Percentiles rank a stretch among this genome's conserved stretches.
Evolutionary conservation across 2,329 filamentous ascomycete genomes (phyloP).

Genomic region (Aspergillus persii): DNA sequence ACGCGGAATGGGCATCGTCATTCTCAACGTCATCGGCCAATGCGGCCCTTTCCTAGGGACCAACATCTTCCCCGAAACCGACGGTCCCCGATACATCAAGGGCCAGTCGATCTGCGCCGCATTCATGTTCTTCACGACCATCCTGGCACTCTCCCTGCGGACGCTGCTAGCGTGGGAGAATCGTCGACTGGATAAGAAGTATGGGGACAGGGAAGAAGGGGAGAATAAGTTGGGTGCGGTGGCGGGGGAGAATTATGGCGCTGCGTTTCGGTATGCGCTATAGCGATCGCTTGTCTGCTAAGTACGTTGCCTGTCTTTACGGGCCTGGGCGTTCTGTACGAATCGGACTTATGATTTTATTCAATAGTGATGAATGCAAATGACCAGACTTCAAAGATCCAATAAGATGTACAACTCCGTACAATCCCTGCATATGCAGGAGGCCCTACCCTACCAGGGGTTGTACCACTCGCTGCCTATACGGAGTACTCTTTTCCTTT

Average conservation of each 20-base stretch:
- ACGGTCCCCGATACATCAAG: constrained; percentile 50
- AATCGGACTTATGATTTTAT: no score
- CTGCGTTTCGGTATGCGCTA: constrained; percentile 38
- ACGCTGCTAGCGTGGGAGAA: constrained; percentile 61
- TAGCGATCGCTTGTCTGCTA: constrained; percentile 10
- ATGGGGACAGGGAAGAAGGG: constrained; percentile 31
- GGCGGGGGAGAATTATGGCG: constrained; percentile 42
- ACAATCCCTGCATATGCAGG: no score
- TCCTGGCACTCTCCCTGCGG: constrained; percentile 54
- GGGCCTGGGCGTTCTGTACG: no score
- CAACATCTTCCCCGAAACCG: constrained; percentile 56
- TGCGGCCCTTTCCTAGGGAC: constrained; percentile 63
- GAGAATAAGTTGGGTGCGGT: constrained; percentile 14
- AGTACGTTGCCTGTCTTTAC: no score
- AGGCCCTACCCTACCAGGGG: no score
- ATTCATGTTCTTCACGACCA: constrained; percentile 60
- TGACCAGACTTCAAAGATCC: no score
- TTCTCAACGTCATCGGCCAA: constrained; percentile 68
- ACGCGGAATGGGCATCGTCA: constrained; percentile 63
- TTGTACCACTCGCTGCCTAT: no score
- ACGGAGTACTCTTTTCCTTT: no score
- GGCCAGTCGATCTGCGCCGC: constrained; percentile 61
- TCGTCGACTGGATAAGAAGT: constrained; percentile 53
- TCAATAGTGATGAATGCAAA: no score
- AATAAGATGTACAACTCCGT: no score